Evolutionary conservation across 768 basidiomycete genomes (phyloP).

Genomic region (Hypholoma sublateritium): DNA sequence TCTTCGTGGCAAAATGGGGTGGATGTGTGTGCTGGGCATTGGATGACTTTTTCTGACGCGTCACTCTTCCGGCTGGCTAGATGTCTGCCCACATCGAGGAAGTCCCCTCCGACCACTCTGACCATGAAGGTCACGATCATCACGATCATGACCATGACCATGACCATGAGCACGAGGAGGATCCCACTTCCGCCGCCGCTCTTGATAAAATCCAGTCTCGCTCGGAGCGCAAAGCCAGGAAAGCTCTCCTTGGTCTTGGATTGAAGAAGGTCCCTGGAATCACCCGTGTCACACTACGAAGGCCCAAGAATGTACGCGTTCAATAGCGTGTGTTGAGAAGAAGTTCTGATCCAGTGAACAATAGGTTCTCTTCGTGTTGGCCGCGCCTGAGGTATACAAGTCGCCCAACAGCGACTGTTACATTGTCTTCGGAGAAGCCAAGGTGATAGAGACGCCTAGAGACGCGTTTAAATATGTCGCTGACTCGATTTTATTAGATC

Average conservation of each 20-base stretch:
- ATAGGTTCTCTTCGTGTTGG: conserved; percentile 88
- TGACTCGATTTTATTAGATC: conserved; percentile 42
- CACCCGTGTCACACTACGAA: conserved; percentile 90
- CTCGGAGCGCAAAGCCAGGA: conserved; percentile 93
- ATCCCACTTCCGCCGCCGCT: conserved; percentile 80
- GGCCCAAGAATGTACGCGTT: conserved; percentile 85
- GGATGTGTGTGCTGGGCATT: conserved; percentile 29
- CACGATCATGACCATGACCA: conserved; percentile 72
- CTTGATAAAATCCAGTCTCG: conserved; percentile 94
- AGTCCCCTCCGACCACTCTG: conserved; percentile 77
- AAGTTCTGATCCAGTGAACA: not conserved
- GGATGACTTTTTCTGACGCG: conserved; percentile 34
- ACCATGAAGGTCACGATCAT: conserved; percentile 57
- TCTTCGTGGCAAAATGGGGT: conserved; percentile 15
- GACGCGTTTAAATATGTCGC: not conserved
- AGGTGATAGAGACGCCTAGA: conserved; percentile 42
- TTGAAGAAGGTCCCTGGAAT: conserved; percentile 92
- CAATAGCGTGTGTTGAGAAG: not conserved
- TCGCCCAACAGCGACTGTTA: conserved; percentile 96
- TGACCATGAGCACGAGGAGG: conserved; percentile 62
- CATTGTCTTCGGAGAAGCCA: conserved; percentile 98
- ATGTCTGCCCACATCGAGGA: conserved; percentile 89
- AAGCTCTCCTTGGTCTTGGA: conserved; percentile 88
- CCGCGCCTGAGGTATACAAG: conserved; percentile 96
- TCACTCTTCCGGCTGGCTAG: conserved; percentile 27